These are phyloP conservation scores for Dalbergia oliveri DNA, from an alignment of 306 rosid genomes.

Conservation along the genomic window DNA sequence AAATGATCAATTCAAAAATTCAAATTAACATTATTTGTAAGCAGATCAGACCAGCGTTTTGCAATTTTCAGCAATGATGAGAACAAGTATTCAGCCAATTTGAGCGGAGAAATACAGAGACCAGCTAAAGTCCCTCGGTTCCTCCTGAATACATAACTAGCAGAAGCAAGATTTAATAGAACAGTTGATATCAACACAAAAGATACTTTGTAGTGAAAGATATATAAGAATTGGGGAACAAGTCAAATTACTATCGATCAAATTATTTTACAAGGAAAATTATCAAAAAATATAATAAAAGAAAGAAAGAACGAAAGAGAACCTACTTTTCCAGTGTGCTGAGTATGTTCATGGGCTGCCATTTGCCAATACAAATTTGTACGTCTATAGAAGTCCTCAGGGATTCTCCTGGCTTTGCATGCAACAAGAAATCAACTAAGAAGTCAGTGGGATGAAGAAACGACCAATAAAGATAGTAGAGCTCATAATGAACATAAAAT, in stretches of 20 bases:
- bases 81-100: too few species aligned
- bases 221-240: slow-evolving; percentile 17
- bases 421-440: slow-evolving; percentile 48
- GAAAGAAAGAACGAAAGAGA: slow-evolving; percentile 27
- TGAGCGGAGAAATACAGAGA: not conserved
- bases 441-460: slow-evolving; percentile 35
- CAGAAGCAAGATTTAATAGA: not conserved
- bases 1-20: not conserved
- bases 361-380: slow-evolving; percentile 99
- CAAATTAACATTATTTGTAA: not conserved
- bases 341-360: slow-evolving; percentile 99
- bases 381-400: slow-evolving; percentile 89
- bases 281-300: not conserved
- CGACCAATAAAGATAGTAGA: slow-evolving; percentile 9
- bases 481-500: not conserved
- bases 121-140: not conserved
- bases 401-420: slow-evolving; percentile 83
- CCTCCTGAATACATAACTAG: not conserved
- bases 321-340: slow-evolving; percentile 94
- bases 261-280: slow-evolving; percentile 22
- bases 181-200: slow-evolving; percentile 19
- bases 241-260: slow-evolving; percentile 18
- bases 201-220: not conserved
- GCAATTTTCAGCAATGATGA: too few species aligned
- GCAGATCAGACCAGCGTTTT: not conserved